These are phyloP conservation scores for Aspergillus quadricinctus DNA, from an alignment of 2,329 filamentous ascomycete species.

Conservation along the genomic window DNA sequence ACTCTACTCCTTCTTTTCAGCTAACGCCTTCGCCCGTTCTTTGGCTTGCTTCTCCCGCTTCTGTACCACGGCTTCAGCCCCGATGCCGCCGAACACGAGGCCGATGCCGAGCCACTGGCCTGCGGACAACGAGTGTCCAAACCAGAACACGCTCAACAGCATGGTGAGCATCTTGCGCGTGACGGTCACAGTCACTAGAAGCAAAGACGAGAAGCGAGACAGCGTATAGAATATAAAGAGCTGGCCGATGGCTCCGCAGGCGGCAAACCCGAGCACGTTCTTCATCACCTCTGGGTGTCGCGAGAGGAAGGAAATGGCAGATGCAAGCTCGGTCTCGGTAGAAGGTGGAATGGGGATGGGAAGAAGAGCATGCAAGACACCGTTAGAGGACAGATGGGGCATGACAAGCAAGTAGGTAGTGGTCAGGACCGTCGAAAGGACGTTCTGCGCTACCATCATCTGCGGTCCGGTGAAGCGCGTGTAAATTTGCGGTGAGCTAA, in stretches of 20 bases:
- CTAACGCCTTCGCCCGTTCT: slow-evolving; percentile 55
- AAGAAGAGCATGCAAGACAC: slow-evolving; percentile 60
- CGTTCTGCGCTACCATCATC: slow-evolving; percentile 99
- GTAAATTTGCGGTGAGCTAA: slow-evolving; percentile 59
- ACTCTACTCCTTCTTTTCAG: slow-evolving; percentile 26
- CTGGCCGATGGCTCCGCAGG: slow-evolving; percentile 87
- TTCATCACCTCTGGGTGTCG: slow-evolving; percentile 76
- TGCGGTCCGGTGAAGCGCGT: slow-evolving; percentile 82
- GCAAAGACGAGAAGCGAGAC: slow-evolving; percentile 82
- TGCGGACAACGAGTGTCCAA: slow-evolving; percentile 78
- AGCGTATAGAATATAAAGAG: slow-evolving; percentile 98
- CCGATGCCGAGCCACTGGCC: slow-evolving; percentile 94
- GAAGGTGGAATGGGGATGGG: slow-evolving; percentile 56
- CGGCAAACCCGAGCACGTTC: slow-evolving; percentile 84
- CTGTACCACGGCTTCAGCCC: slow-evolving; percentile 79
- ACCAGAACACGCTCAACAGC: slow-evolving; percentile 92
- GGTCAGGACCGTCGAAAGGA: slow-evolving; percentile 78
- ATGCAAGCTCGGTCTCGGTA: slow-evolving; percentile 68
- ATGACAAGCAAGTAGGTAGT: slow-evolving; percentile 69
- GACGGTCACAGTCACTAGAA: slow-evolving; percentile 93
- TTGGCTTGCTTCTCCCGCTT: slow-evolving; percentile 79
- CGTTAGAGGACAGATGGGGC: slow-evolving; percentile 71
- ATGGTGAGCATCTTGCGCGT: slow-evolving; percentile 99
- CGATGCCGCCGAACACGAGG: slow-evolving; percentile 92
- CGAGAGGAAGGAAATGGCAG: slow-evolving; percentile 76